These are phyloP conservation scores for Xylariaceae sp. DNA, from an alignment of 2,329 filamentous ascomycete genomes.

Conservation along the genomic window DNA sequence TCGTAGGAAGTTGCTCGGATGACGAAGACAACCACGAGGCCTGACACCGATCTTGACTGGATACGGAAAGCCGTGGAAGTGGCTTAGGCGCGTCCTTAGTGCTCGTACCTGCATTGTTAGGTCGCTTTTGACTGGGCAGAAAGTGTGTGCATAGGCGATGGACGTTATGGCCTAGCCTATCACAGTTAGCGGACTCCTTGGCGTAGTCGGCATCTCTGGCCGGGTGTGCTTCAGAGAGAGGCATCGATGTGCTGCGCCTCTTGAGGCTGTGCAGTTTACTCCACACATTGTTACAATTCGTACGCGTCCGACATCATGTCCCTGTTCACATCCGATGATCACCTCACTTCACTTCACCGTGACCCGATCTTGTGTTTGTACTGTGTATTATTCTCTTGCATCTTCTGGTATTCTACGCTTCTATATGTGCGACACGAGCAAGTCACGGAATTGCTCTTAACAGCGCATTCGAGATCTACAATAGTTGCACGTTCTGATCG, in stretches of 20 bases:
- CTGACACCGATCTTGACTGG: not conserved
- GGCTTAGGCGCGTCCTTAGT: not conserved
- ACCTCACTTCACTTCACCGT: too few relatives aligned
- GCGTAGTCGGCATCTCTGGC: not conserved
- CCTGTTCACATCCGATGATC: not conserved
- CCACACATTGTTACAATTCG: too few relatives aligned
- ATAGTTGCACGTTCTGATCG: too few relatives aligned
- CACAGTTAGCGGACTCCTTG: not conserved
- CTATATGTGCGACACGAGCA: too few relatives aligned
- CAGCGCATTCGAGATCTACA: too few relatives aligned
- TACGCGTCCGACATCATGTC: not conserved
- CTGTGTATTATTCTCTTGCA: too few relatives aligned
- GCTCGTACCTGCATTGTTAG: not conserved
- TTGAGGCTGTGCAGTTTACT: not conserved
- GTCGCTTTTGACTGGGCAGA: not conserved
- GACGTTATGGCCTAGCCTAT: not conserved
- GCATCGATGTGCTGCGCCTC: not conserved
- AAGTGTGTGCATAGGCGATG: not conserved
- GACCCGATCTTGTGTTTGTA: too few relatives aligned
- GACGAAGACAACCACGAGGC: constrained; percentile 12
- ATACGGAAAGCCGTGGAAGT: not conserved
- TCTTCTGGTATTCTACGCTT: too few relatives aligned
- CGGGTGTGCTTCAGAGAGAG: not conserved
- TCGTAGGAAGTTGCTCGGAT: not conserved
- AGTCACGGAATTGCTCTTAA: too few relatives aligned